These are phyloP conservation scores for Areca catechu DNA, from an alignment of 176 grass and related monocot species.

Conservation along the genomic window DNA sequence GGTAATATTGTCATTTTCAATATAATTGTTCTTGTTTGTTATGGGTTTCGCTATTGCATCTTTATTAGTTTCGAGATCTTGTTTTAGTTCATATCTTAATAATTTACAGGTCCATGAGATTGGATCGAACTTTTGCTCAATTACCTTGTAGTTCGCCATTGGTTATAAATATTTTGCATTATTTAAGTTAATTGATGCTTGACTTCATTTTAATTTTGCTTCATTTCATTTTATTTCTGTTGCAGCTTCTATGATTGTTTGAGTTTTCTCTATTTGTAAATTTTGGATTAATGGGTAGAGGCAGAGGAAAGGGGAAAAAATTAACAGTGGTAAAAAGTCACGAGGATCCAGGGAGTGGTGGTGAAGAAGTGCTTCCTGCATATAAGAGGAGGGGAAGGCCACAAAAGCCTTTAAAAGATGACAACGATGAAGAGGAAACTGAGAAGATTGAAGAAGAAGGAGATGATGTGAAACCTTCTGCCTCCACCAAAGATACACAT, in stretches of 20 bases:
- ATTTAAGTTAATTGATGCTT: neutral
- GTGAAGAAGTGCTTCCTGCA: slow-evolving; percentile 47
- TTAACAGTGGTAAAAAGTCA: slow-evolving; percentile 24
- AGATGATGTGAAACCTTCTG: slow-evolving; percentile 5
- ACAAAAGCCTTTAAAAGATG: slow-evolving; percentile 43
- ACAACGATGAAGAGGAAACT: slow-evolving; percentile 34
- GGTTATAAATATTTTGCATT: neutral
- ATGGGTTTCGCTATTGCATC: too few species aligned
- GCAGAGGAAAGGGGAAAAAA: slow-evolving; percentile 54
- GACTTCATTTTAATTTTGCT: neutral
- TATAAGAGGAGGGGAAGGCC: slow-evolving; percentile 60
- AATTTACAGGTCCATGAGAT: too few species aligned
- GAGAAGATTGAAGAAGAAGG: slow-evolving; percentile 30
- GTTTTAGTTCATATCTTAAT: too few species aligned
- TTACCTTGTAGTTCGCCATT: neutral
- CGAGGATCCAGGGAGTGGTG: slow-evolving; percentile 49
- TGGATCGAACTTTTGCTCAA: too few species aligned
- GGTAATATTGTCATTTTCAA: too few species aligned
- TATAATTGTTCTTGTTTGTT: too few species aligned
- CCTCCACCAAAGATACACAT: slow-evolving; percentile 21
- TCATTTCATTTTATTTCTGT: neutral
- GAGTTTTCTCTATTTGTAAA: neutral
- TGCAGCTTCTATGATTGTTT: slow-evolving; percentile 6
- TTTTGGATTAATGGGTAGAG: slow-evolving; percentile 53
- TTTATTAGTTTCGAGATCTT: too few species aligned